Evolutionary conservation across 768 basidiomycete species (phyloP), one percentile per base, ranked within the genome.

Genomic region (Kwoniella pini): DNA sequence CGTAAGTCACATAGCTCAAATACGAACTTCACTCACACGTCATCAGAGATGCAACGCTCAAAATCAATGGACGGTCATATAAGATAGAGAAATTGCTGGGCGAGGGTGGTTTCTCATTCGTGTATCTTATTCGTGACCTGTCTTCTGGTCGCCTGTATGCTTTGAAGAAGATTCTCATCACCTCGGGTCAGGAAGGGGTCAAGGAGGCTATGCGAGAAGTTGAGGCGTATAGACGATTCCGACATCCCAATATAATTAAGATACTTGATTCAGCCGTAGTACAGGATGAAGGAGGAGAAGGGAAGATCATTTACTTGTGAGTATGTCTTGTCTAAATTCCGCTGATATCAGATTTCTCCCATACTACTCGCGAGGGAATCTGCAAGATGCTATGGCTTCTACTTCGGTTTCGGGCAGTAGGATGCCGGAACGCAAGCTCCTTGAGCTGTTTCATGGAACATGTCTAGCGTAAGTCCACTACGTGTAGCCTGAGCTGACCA

Each of bases 241-340:
- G 91, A 76, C 95, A 97, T 78, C 89, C 89, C 19, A 97, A 98
- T 77, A 97, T 98, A 71, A 99, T 99, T 76, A 89, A 89, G 36
- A 92, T 95, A 77, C 79, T 95, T 78, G 93, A 97, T 74, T 94
- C 93, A 13, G 91, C 93, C 1, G 91, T 95, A 3, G 88, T 94
- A 0, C 92, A 96, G 78, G 93, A 97, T 71, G 88, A 89, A 31
- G 87, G 89, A 60, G 93, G 91, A 13, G 92, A 93, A 48, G 92
- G 91, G 11, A 89, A 95, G 78, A 89, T 97, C 58, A 91, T 96
- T 28, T 97, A 96, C 77, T 86, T 98, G 54, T 75, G 40, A 62
- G 77, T 67, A 30, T 31, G 48, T 42, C 43, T 31, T 44, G 39
- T n/a, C 30, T 36, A n/a, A 31, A 43, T 31, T 4, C n/a, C 21